phyloP scores from a whole-genome alignment of 805 yeast genomes.

The Tetrapisispora taiwanensis region DNA sequence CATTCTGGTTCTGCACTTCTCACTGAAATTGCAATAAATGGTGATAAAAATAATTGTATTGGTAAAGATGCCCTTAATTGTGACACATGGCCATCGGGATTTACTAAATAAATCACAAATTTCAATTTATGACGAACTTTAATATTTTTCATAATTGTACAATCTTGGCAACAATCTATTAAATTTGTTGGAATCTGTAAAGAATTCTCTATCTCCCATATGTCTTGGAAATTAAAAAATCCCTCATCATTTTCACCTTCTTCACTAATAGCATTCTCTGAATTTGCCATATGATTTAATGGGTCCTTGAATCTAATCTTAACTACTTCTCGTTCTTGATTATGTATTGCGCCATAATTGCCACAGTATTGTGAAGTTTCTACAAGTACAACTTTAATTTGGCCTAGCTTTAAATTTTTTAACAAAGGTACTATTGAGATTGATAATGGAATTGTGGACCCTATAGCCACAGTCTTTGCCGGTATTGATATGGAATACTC shows the following conservation, averaged over 20 bases:
- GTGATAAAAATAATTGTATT: conserved; percentile 61
- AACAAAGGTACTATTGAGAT: conserved; percentile 66
- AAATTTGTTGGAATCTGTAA: conserved; percentile 64
- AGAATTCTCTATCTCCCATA: conserved; percentile 62
- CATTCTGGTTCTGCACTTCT: neutral
- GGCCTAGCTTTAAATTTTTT: conserved; percentile 72
- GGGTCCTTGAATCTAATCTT: conserved; percentile 39
- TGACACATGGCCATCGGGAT: conserved; percentile 88
- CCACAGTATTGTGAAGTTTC: conserved; percentile 61
- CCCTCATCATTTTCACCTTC: conserved; percentile 10
- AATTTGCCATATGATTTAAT: conserved; percentile 11
- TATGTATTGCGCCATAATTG: conserved; percentile 43
- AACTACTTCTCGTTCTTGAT: conserved; percentile 52
- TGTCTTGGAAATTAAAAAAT: conserved; percentile 33
- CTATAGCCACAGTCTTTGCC: conserved; percentile 80
- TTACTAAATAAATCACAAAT: conserved; percentile 65
- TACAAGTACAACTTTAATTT: conserved; percentile 51
- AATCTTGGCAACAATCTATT: conserved; percentile 76
- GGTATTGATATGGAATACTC: conserved; percentile 85
- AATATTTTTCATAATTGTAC: conserved; percentile 55
- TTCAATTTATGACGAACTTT: conserved; percentile 85
- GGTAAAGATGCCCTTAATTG: conserved; percentile 89
- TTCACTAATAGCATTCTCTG: conserved; percentile 17
- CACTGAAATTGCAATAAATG: conserved; percentile 42
- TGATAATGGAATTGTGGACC: conserved; percentile 62